These are phyloP conservation scores for Diaporthe sp. DNA, from an alignment of 2,329 filamentous ascomycete species.

Conservation along the genomic window DNA sequence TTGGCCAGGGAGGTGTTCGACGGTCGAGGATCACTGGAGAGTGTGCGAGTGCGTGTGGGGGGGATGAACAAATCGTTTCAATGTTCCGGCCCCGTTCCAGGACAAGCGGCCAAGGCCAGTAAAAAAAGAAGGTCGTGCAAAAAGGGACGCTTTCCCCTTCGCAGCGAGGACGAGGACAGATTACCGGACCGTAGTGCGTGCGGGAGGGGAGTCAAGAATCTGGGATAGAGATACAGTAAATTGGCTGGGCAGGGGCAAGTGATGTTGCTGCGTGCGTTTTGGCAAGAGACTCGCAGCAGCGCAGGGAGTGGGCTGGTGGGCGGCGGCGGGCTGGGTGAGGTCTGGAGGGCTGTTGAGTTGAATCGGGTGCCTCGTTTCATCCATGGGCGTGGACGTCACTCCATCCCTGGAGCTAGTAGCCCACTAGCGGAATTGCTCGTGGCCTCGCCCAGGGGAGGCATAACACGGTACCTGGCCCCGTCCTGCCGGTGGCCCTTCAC, in stretches of 20 bases:
- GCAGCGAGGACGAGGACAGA: conserved; percentile 30
- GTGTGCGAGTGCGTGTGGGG: conserved; percentile 18
- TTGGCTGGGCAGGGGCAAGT: conserved; percentile 34
- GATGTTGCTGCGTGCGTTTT: conserved; percentile 24
- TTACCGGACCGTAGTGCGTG: conserved; percentile 16
- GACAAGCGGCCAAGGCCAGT: conserved; percentile 22
- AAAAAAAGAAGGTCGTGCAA: conserved; percentile 22
- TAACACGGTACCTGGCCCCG: conserved; percentile 12
- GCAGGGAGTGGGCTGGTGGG: conserved; percentile 21
- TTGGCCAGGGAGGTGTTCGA: conserved; percentile 28
- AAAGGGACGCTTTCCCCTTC: conserved; percentile 25
- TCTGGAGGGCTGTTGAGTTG: conserved; percentile 24
- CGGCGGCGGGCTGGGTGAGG: conserved; percentile 5
- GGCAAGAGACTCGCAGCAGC: conserved; percentile 7
- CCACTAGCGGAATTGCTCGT: neutral
- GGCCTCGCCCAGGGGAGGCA: neutral
- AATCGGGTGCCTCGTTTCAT: conserved; percentile 30
- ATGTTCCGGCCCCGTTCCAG: conserved; percentile 32
- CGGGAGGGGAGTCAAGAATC: conserved; percentile 34
- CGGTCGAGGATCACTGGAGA: conserved; percentile 28
- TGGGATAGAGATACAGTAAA: conserved; percentile 32
- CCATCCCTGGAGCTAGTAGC: conserved; percentile 30
- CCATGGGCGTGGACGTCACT: conserved; percentile 22
- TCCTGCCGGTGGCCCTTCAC: neutral
- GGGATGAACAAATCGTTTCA: conserved; percentile 30